Evolutionary conservation across 768 basidiomycete species (phyloP).

Genomic region (Leccinum uliginosum): DNA sequence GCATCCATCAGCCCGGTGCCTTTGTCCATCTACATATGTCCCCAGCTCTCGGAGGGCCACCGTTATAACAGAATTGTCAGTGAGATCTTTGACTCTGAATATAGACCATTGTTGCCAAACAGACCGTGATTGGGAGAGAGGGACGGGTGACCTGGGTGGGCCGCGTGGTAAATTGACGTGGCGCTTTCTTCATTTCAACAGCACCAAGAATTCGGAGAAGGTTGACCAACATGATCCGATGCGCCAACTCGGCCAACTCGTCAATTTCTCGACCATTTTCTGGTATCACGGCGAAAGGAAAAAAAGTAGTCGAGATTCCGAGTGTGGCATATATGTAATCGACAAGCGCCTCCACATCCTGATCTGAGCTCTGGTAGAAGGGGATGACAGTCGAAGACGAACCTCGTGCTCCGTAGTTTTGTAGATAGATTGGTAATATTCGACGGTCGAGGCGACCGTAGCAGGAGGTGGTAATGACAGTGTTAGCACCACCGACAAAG

Average conservation of each 20-base stretch:
- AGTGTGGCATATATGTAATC: conserved; percentile 97
- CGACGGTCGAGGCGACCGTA: conserved; percentile 93
- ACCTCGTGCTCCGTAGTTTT: conserved; percentile 91
- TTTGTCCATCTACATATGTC: conserved; percentile 77
- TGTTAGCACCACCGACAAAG: conserved; percentile 95
- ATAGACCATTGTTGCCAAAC: conserved; percentile 96
- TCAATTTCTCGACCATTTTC: conserved; percentile 99
- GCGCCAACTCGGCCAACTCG: conserved; percentile 92
- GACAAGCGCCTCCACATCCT: conserved; percentile 95
- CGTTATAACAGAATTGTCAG: conserved; percentile 97
- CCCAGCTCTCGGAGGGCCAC: conserved; percentile 98
- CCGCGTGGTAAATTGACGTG: conserved; percentile 91
- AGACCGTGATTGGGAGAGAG: conserved; percentile 96
- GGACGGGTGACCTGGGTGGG: conserved; percentile 98
- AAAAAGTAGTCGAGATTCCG: conserved; percentile 94
- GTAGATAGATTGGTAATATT: conserved; percentile 98
- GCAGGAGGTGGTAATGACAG: conserved; percentile 96
- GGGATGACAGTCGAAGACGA: conserved; percentile 97
- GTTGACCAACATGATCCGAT: conserved; percentile 98
- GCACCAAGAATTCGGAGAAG: conserved; percentile 93
- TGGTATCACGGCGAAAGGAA: conserved; percentile 97
- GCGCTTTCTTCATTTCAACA: conserved; percentile 98
- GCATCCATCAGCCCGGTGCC: conserved; percentile 97
- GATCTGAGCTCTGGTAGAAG: conserved; percentile 98
- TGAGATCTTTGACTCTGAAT: conserved; percentile 98